These are phyloP conservation scores for Hyaloscypha bicolor DNA, from an alignment of 495 filamentous ascomycete genomes.

Conservation along the genomic window DNA sequence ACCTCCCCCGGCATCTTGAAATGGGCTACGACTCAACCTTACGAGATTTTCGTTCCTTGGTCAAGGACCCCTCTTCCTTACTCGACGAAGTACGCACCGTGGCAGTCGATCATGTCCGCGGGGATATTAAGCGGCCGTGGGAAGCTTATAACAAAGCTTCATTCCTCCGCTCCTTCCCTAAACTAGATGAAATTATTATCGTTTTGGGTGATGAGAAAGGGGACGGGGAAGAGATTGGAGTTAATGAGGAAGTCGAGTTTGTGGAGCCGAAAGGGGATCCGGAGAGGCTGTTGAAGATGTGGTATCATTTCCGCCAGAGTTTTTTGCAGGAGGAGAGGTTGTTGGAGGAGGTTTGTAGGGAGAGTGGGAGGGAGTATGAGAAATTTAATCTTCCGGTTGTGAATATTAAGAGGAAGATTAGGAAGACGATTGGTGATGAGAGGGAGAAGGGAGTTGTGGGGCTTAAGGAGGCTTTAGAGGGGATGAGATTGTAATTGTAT, in stretches of 20 bases:
- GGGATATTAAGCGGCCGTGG: constrained; percentile 51
- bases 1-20: constrained; percentile 45
- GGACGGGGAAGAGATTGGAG: background rate
- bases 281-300: constrained; percentile 25
- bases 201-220: constrained; percentile 29
- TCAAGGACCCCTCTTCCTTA: constrained; percentile 7
- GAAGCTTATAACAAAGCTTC: constrained; percentile 55
- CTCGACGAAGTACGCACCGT: constrained; percentile 30
- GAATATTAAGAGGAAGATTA: constrained; percentile 17
- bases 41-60: constrained; percentile 39
- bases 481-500: background rate
- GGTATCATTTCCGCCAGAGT: constrained; percentile 29
- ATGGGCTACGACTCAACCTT: constrained; percentile 52
- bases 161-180: constrained; percentile 45
- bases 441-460: background rate
- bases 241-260: constrained; percentile 19
- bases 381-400: constrained; percentile 20
- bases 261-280: constrained; percentile 15
- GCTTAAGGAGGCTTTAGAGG: background rate
- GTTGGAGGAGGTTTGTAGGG: constrained; percentile 21
- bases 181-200: constrained; percentile 42
- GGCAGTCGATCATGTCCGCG: constrained; percentile 51
- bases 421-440: background rate
- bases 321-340: constrained; percentile 26
- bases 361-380: constrained; percentile 24